A percentile compares a stretch with the other conserved stretches of the same genome.
Evolutionary conservation across 176 grass and related monocot genomes (phyloP).

Genomic region (Carex kokanica): DNA sequence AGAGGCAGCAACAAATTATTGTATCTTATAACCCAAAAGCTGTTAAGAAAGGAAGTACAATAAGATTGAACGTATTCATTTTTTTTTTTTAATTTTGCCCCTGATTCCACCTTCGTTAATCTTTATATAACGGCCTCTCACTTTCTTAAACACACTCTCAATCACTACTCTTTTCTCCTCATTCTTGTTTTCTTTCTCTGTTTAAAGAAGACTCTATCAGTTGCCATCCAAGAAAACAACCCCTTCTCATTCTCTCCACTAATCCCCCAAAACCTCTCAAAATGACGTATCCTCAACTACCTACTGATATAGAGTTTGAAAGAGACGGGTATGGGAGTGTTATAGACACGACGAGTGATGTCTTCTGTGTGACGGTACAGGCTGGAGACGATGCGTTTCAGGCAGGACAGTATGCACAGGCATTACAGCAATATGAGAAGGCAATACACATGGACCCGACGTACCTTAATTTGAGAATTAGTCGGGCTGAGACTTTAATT

Average conservation of each 20-base stretch:
- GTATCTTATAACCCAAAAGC: too few species aligned
- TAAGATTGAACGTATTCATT: neutral
- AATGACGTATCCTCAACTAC: too few species aligned
- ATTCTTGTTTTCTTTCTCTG: neutral
- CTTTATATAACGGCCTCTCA: neutral
- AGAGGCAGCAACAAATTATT: neutral
- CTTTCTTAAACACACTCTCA: neutral
- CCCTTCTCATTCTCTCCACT: neutral
- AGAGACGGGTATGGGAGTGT: slow-evolving; percentile 68
- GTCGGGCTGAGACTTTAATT: slow-evolving; percentile 58
- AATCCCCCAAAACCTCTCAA: neutral
- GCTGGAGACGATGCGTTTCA: slow-evolving; percentile 66
- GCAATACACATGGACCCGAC: slow-evolving; percentile 43
- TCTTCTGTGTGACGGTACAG: slow-evolving; percentile 32
- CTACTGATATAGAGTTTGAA: too few species aligned
- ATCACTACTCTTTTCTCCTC: neutral
- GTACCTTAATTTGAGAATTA: slow-evolving; percentile 45
- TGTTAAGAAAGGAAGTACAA: too few species aligned
- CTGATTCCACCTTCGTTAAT: neutral
- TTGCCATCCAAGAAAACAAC: too few species aligned
- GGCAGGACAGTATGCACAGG: slow-evolving; percentile 43
- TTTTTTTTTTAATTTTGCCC: neutral
- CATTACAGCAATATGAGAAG: slow-evolving; percentile 50
- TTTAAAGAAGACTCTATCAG: neutral
- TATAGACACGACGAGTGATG: slow-evolving; percentile 29